Conservation (phyloP, 257 asterid genomes). For the Solanum bulbocastanum region DNA sequence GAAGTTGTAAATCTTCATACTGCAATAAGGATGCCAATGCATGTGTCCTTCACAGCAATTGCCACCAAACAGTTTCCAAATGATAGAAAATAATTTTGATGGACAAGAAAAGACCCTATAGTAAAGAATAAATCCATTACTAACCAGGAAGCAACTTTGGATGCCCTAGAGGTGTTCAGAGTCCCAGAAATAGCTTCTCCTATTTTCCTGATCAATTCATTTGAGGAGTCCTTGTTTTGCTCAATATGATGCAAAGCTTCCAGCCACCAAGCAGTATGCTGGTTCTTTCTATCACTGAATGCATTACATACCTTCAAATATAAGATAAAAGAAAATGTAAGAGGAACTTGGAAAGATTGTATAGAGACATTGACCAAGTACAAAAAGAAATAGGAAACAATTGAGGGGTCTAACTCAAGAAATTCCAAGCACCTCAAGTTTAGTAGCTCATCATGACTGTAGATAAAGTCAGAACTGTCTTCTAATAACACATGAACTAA, state of each 20-base stretch:
- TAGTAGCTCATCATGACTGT: neutral
- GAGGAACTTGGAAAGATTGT: neutral
- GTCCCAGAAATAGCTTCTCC: constrained; percentile 71
- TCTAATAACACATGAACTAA: neutral
- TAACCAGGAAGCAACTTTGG: constrained; percentile 69
- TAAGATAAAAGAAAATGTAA: constrained; percentile 6
- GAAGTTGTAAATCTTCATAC: neutral
- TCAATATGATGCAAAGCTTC: constrained; percentile 75
- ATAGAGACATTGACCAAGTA: neutral
- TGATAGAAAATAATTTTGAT: neutral
- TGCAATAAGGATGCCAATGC: neutral
- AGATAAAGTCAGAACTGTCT: neutral
- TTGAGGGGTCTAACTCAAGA: neutral
- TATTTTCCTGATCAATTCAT: constrained; percentile 53
- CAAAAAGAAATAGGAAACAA: neutral
- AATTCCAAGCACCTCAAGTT: neutral
- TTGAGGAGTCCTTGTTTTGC: constrained; percentile 61
- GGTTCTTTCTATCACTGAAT: constrained; percentile 40
- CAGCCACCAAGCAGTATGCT: constrained; percentile 73
- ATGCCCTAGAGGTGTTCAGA: constrained; percentile 35
- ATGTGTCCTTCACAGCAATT: neutral
- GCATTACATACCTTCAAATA: constrained; percentile 48
- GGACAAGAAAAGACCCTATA: neutral
- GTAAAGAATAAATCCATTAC: constrained; percentile 13
- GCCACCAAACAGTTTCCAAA: neutral